Percentiles rank a stretch among this genome's conserved stretches.
These are phyloP conservation scores for Hypoxylon fragiforme DNA, from an alignment of 495 filamentous ascomycete species.

Conservation along the genomic window DNA sequence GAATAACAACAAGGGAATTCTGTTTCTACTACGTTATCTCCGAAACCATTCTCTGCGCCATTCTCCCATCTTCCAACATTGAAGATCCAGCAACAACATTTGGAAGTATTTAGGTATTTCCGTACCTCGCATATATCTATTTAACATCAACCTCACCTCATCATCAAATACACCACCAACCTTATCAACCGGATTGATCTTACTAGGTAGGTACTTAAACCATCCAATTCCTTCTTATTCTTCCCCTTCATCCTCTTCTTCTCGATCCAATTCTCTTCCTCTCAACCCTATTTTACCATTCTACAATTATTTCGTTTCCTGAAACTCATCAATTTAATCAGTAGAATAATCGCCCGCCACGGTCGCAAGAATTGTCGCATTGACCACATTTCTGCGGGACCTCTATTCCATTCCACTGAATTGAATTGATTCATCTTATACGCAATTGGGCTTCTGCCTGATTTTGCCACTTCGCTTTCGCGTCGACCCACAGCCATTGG, in stretches of 20 bases:
- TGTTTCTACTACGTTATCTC: slow-evolving; percentile 21
- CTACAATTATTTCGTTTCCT: too few species aligned
- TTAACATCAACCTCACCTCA: too few species aligned
- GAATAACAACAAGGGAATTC: slow-evolving; percentile 22
- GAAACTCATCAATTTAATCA: too few species aligned
- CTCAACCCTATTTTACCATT: too few species aligned
- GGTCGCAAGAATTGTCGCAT: slow-evolving; percentile 19
- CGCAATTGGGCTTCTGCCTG: slow-evolving; percentile 27
- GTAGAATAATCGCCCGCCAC: not conserved
- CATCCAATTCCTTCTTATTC: too few species aligned
- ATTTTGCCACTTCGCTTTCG: slow-evolving; percentile 33
- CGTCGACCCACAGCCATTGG: slow-evolving; percentile 23
- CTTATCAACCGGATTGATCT: too few species aligned
- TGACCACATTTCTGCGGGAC: not conserved
- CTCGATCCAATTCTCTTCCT: slow-evolving; percentile 8
- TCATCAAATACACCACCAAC: too few species aligned
- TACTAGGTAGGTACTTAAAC: too few species aligned
- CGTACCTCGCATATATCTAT: slow-evolving; percentile 19
- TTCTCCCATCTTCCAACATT: slow-evolving; percentile 27
- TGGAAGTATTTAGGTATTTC: too few species aligned
- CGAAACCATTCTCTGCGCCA: slow-evolving; percentile 21
- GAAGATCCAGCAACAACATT: not conserved
- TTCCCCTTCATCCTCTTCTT: too few species aligned
- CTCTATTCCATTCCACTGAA: not conserved
- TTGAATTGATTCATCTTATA: slow-evolving; percentile 13